These are phyloP conservation scores for Cyberlindnera veronae DNA, from an alignment of 805 yeast genomes.

Conservation along the genomic window DNA sequence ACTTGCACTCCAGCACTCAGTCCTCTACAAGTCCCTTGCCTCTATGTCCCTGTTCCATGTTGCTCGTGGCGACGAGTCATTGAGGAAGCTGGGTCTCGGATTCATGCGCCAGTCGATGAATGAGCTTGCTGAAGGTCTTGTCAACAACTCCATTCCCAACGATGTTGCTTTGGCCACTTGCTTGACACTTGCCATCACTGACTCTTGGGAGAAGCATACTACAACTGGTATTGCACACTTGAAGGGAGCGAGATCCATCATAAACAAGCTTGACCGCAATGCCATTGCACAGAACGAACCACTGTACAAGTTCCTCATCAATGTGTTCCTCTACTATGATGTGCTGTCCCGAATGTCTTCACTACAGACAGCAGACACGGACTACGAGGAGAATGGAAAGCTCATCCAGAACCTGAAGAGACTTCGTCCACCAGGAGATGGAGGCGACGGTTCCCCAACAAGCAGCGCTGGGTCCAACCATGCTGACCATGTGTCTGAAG, in stretches of 20 bases:
- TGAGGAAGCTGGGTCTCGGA: conserved; percentile 47
- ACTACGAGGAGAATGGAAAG: conserved; percentile 18
- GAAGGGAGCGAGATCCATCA: conserved; percentile 63
- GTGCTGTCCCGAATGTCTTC: conserved; percentile 65
- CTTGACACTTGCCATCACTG: conserved; percentile 58
- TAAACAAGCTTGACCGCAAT: conserved; percentile 35
- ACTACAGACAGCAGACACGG: conserved; percentile 38
- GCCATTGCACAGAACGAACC: conserved; percentile 14
- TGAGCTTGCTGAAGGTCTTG: conserved; percentile 56
- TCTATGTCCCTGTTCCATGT: conserved; percentile 66
- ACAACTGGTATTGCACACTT: conserved; percentile 68
- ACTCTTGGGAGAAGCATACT: conserved; percentile 65
- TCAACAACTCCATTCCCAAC: conserved; percentile 45
- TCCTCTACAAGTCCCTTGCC: conserved; percentile 58
- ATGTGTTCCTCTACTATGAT: conserved; percentile 67
- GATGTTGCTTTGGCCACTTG: conserved; percentile 68
- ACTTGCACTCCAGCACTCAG: conserved; percentile 50
- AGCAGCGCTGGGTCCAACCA: background rate
- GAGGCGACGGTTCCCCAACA: background rate
- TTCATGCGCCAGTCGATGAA: conserved; percentile 60
- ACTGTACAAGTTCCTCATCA: conserved; percentile 22
- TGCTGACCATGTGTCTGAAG: background rate
- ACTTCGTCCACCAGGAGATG: conserved; percentile 6
- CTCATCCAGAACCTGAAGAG: conserved; percentile 13
- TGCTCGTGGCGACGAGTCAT: conserved; percentile 40